phyloP scores from a whole-genome alignment of 2,329 filamentous ascomycete species.

The Diaporthe eres region DNA sequence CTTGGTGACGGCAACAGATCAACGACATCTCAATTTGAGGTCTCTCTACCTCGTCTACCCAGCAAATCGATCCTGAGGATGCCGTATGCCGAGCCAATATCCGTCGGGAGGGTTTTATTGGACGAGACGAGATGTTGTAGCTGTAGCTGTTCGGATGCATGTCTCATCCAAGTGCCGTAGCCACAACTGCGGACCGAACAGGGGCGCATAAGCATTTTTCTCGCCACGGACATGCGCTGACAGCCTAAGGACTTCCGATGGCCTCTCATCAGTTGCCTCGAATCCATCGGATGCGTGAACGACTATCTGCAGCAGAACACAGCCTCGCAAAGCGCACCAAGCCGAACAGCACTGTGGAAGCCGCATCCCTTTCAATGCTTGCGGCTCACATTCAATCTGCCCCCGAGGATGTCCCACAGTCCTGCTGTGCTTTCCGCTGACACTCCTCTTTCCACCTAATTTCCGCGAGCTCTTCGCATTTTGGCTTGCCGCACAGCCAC shows the following conservation, averaged over 20 bases:
- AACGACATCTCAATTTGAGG: neutral
- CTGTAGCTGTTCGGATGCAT: neutral
- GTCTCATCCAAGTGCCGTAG: neutral
- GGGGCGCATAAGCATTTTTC: neutral
- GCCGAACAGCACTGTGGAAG: too few species aligned
- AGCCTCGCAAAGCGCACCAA: neutral
- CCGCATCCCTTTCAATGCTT: neutral
- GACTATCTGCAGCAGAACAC: neutral
- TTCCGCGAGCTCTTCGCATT: conserved; percentile 18
- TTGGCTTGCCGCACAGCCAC: conserved; percentile 15
- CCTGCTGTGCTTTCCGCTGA: neutral
- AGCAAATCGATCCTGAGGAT: neutral
- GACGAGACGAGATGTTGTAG: neutral
- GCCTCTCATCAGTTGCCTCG: neutral
- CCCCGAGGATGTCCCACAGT: neutral
- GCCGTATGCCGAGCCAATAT: neutral
- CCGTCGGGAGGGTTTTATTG: neutral
- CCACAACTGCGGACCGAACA: neutral
- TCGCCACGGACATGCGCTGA: neutral
- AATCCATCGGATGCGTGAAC: neutral
- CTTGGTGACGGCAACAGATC: neutral
- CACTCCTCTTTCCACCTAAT: neutral
- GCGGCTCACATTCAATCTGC: neutral
- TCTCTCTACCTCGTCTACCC: neutral
- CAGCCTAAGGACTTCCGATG: neutral